Conservation (phyloP, 345 rosid species). For the Syzygium aromaticum region DNA sequence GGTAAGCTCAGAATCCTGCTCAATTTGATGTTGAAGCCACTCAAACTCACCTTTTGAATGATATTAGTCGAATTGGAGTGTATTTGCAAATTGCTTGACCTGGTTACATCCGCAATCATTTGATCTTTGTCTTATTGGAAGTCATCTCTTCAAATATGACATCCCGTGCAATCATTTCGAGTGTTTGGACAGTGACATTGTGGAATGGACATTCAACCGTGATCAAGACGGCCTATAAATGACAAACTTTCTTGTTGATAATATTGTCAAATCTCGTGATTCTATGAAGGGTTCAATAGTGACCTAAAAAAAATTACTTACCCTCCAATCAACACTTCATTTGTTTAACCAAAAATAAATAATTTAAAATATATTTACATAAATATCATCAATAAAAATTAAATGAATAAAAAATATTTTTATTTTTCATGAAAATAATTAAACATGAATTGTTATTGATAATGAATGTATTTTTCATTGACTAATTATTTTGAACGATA, state of each 20-base stretch:
- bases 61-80: not conserved
- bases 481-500: not conserved
- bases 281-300: not conserved
- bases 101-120: not conserved
- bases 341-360: not conserved
- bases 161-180: not conserved
- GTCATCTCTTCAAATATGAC: not conserved
- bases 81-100: not conserved
- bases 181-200: not conserved
- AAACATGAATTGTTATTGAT: too few species aligned
- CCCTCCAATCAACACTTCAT: not conserved
- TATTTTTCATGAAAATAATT: too few species aligned
- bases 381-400: not conserved
- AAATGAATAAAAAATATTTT: too few species aligned
- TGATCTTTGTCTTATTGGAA: not conserved
- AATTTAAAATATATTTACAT: accelerated
- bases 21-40: not conserved
- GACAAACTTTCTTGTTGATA: not conserved
- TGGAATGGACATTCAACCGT: not conserved
- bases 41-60: not conserved
- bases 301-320: not conserved
- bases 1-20: not conserved
- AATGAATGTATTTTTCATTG: not conserved
- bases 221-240: not conserved
- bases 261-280: not conserved